These are phyloP conservation scores for Lentinula lateritia DNA, from an alignment of 768 basidiomycete genomes.

Conservation along the genomic window DNA sequence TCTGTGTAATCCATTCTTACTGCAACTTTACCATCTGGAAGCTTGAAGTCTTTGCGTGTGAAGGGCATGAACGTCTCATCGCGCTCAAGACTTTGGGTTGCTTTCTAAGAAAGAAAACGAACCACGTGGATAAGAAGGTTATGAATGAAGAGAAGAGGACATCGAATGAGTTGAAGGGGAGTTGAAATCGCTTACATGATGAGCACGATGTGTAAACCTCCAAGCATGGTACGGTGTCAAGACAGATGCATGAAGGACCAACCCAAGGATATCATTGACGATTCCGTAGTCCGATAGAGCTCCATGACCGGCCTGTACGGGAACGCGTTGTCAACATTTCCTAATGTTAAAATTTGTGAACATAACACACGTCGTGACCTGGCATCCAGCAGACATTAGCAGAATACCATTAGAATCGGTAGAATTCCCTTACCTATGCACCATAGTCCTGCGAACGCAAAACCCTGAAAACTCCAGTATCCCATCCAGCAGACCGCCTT, in stretches of 20 bases:
- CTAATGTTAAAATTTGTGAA: neutral
- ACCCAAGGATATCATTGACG: conserved; percentile 34
- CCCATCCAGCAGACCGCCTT: conserved; percentile 31
- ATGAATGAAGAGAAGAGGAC: too few relatives aligned
- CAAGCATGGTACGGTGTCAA: conserved; percentile 60
- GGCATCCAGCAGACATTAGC: neutral
- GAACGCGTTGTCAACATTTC: too few relatives aligned
- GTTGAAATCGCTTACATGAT: conserved; percentile 45
- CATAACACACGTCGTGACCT: conserved; percentile 38
- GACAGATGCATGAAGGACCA: conserved; percentile 39
- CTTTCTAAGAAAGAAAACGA: conserved; percentile 25
- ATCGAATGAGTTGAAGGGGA: neutral
- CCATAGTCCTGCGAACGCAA: conserved; percentile 39
- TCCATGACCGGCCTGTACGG: conserved; percentile 41
- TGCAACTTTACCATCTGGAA: conserved; percentile 37
- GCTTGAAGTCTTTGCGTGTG: conserved; percentile 32
- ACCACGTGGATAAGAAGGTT: too few relatives aligned
- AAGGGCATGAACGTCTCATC: conserved; percentile 70
- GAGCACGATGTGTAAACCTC: conserved; percentile 58
- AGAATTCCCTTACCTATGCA: conserved; percentile 26
- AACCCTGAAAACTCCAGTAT: conserved; percentile 50
- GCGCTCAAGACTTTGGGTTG: conserved; percentile 51
- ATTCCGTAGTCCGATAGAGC: conserved; percentile 34
- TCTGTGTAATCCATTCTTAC: conserved; percentile 38
- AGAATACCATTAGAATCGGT: too few relatives aligned